phyloP scores from a whole-genome alignment of 1,284 basidiomycete genomes.

The Wallemia mellicola region DNA sequence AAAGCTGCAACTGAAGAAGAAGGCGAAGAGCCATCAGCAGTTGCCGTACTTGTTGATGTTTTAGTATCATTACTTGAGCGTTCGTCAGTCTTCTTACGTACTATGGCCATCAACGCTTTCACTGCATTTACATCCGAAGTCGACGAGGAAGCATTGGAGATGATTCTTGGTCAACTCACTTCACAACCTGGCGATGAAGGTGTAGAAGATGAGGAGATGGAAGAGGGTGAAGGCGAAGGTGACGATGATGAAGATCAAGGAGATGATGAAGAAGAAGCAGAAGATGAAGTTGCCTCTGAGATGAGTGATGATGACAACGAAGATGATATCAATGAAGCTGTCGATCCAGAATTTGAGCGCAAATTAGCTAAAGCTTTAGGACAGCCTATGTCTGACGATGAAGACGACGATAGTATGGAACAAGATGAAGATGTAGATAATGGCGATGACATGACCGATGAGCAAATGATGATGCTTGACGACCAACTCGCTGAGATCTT shows the following conservation, averaged over 20 bases:
- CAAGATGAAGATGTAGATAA: slow-evolving; percentile 17
- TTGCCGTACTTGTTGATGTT: slow-evolving; percentile 60
- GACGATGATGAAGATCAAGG: slow-evolving; percentile 13
- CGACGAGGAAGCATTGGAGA: slow-evolving; percentile 39
- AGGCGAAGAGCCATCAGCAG: slow-evolving; percentile 24
- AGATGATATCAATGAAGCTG: slow-evolving; percentile 19
- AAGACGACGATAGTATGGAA: slow-evolving; percentile 17
- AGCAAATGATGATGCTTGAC: slow-evolving; percentile 90
- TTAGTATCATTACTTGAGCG: slow-evolving; percentile 69
- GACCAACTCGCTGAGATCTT: slow-evolving; percentile 76
- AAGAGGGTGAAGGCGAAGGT: slow-evolving; percentile 1
- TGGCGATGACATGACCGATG: slow-evolving; percentile 48
- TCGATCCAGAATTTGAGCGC: slow-evolving; percentile 23
- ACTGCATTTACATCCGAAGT: slow-evolving; percentile 37
- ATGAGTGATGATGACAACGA: slow-evolving; percentile 17
- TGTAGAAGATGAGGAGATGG: slow-evolving; percentile 3
- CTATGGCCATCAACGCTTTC: slow-evolving; percentile 54
- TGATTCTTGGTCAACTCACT: slow-evolving; percentile 1
- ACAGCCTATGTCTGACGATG: slow-evolving; percentile 33
- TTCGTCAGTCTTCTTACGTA: slow-evolving; percentile 49
- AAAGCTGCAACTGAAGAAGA: slow-evolving; percentile 13
- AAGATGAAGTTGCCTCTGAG: slow-evolving; percentile 16
- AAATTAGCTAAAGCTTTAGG: slow-evolving; percentile 44
- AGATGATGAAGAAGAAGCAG: slow-evolving; percentile 16
- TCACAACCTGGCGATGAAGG: slow-evolving; percentile 4